These are phyloP conservation scores for Clathrospora elynae DNA, from an alignment of 2,329 filamentous ascomycete species.

Conservation along the genomic window DNA sequence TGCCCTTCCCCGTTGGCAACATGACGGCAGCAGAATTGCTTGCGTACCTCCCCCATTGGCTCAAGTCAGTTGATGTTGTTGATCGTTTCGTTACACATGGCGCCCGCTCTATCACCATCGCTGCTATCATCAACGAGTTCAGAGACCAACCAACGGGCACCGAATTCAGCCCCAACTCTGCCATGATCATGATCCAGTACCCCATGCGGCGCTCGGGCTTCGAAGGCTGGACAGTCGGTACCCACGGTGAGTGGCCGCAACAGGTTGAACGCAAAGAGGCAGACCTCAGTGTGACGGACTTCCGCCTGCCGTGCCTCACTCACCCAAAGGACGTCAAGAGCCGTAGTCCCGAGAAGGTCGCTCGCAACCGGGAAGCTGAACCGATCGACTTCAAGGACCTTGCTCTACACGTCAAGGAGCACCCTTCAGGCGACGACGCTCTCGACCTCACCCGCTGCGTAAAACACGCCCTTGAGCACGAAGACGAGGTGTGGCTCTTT, in stretches of 20 bases:
- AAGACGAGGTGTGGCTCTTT: slow-evolving; percentile 32
- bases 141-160: slow-evolving; percentile 10
- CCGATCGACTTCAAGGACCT: slow-evolving; percentile 32
- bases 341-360: slow-evolving; percentile 3
- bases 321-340: slow-evolving; percentile 16
- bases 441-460: slow-evolving; percentile 39
- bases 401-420: slow-evolving; percentile 25
- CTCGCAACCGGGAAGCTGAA: slow-evolving; percentile 11
- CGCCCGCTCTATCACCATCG: slow-evolving; percentile 13
- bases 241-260: slow-evolving; percentile 9
- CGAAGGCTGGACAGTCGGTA: slow-evolving; percentile 20
- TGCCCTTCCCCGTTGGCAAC: slow-evolving; percentile 32
- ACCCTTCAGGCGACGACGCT: slow-evolving; percentile 31
- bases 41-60: slow-evolving; percentile 32
- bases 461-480: slow-evolving; percentile 25
- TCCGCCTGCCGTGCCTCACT: slow-evolving; percentile 23
- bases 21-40: slow-evolving; percentile 35
- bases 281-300: slow-evolving; percentile 24
- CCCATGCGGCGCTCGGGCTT: slow-evolving; percentile 26
- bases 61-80: slow-evolving; percentile 33
- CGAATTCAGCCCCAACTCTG: slow-evolving; percentile 17
- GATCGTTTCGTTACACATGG: slow-evolving; percentile 32
- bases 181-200: slow-evolving; percentile 29
- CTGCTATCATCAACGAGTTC: slow-evolving; percentile 23
- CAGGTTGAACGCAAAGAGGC: slow-evolving; percentile 10